A percentile compares a stretch with the other conserved stretches of the same genome.
phyloP scores from a whole-genome alignment of 176 grass and related monocot species.

The Rhynchospora tenuis region DNA sequence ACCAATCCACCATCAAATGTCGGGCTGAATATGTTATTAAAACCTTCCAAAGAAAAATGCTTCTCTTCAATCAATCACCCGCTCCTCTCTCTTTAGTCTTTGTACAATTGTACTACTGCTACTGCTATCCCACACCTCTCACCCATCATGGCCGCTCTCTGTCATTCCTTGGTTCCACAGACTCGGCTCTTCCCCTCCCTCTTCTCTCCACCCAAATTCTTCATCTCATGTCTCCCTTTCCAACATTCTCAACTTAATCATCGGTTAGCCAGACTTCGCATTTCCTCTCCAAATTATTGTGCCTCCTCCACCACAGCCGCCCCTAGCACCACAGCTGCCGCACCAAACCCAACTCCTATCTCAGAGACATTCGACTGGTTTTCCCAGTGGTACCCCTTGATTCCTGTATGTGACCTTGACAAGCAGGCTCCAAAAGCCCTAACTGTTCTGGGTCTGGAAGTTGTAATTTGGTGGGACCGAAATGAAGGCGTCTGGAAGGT shows the following conservation, averaged over 20 bases:
- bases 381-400: slow-evolving; percentile 78
- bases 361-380: slow-evolving; percentile 60
- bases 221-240: neutral
- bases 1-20: too few relatives aligned
- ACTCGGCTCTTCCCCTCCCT: neutral
- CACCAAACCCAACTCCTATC: neutral
- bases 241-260: neutral
- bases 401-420: slow-evolving; percentile 74
- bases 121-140: too few relatives aligned
- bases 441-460: slow-evolving; percentile 60
- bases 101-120: too few relatives aligned
- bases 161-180: neutral
- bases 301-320: neutral
- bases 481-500: slow-evolving; percentile 56
- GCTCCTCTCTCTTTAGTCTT: too few relatives aligned
- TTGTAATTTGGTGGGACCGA: slow-evolving; percentile 78
- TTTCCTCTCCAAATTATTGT: neutral
- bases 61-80: too few relatives aligned
- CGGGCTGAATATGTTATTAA: too few relatives aligned
- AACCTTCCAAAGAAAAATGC: too few relatives aligned
- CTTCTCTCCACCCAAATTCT: neutral
- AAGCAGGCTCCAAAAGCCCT: slow-evolving; percentile 59
- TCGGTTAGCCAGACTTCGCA: neutral
- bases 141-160: neutral
- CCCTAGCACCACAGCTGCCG: slow-evolving; percentile 5